Evolutionary conservation across 2,329 filamentous ascomycete genomes (phyloP).

Genomic region (Eutypa lata): DNA sequence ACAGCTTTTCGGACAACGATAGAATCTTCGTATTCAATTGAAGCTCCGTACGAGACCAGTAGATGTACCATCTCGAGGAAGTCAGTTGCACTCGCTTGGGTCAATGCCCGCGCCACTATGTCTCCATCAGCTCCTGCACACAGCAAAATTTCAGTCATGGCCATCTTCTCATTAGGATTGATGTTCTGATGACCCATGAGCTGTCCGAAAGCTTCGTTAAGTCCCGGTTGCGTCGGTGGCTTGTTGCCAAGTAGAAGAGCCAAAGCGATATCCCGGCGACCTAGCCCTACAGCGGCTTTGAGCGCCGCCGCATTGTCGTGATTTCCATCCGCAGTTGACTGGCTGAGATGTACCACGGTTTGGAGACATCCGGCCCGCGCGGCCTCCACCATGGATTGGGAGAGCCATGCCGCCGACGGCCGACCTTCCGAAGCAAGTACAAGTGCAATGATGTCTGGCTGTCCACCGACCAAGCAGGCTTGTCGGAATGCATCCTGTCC

Average conservation of each 20-base stretch:
- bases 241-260: conserved; percentile 52
- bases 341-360: conserved; percentile 49
- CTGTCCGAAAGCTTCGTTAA: conserved; percentile 49
- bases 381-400: conserved; percentile 51
- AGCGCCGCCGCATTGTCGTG: conserved; percentile 51
- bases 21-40: conserved; percentile 52
- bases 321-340: conserved; percentile 51
- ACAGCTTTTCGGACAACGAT: conserved; percentile 48
- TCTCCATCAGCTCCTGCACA: conserved; percentile 57
- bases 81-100: conserved; percentile 45
- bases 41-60: conserved; percentile 51
- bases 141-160: conserved; percentile 53
- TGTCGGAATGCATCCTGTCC: conserved; percentile 53
- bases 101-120: conserved; percentile 43
- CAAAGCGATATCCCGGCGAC: conserved; percentile 51
- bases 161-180: conserved; percentile 46
- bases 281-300: conserved; percentile 44
- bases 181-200: conserved; percentile 45
- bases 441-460: conserved; percentile 44
- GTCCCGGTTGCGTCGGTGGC: conserved; percentile 44
- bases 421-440: conserved; percentile 48
- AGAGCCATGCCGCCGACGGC: conserved; percentile 40
- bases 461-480: conserved; percentile 43
- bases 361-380: conserved; percentile 45
- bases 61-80: conserved; percentile 54